Base-by-base conservation (phyloP, 345 rosid genomes). In the Isatis tinctoria region DNA sequence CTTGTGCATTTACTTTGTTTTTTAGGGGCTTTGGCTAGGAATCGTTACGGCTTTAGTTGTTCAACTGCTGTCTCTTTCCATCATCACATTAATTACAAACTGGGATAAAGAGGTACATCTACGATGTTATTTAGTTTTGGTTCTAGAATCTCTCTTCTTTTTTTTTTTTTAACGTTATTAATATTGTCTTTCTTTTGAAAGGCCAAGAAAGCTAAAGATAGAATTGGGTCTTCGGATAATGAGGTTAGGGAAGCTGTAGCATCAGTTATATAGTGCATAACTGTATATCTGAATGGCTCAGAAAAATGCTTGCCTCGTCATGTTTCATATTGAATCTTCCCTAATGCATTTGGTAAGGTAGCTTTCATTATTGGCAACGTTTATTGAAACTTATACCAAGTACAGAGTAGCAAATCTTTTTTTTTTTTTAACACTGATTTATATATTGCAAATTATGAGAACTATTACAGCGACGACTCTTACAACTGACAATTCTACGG, bases 131-230 rank as follows among this genome's bases (percentile, higher is more conserved):
- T 30, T 22, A 49, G 56, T 59, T 43, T 40, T 43, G 39, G 22
- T 43, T 43, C 12, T 27, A 4, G 14, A 9, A 63, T 41, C n/a
- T n/a, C n/a, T n/a, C n/a, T n/a, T n/a, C n/a, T n/a, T n/a, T n/a
- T n/a, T n/a, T n/a, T n/a, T n/a, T n/a, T n/a, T n/a, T n/a, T n/a
- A 3, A 63, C 5, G 6, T 63, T n/a, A 43, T 63, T 18, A 10
- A 11, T 20, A 1, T 20, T 20, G 49, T 35, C 14, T 32, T 9
- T 49, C 13, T 33, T 35, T 49, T 20, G 11, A 35, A 33, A 66
- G 70, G 70, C 70, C 45, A 18, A 12, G 35, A 48, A 66, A 66
- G 70, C 60, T 66, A 49, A 33, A 65, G 32, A 49, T 35, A 66
- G 59, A 35, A 35, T 66, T 0, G 47, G 45, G 7, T 2, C 70